Evolutionary conservation across 225 moss, liverwort and hornwort species (phyloP).

Genomic region (Sphagnum tenellum): DNA sequence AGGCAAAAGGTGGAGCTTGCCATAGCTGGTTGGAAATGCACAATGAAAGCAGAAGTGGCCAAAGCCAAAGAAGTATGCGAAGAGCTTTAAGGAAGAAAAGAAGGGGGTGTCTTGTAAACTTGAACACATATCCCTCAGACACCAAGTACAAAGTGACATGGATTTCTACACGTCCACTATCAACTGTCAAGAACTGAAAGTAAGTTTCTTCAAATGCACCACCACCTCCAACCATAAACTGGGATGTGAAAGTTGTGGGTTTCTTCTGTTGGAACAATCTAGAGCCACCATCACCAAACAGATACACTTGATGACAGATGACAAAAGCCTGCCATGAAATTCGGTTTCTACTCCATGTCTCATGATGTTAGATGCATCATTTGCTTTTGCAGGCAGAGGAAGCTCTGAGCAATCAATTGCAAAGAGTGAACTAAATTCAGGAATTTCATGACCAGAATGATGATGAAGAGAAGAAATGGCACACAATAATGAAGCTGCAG

Average conservation of each 20-base stretch:
- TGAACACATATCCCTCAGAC: slow-evolving; percentile 29
- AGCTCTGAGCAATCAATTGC: slow-evolving; percentile 43
- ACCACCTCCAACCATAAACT: no score
- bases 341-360: slow-evolving; percentile 7
- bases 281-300: not conserved
- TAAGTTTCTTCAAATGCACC: no score
- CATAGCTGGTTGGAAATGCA: slow-evolving; percentile 75
- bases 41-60: slow-evolving; percentile 66
- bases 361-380: no score
- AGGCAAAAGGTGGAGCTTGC: slow-evolving; percentile 70
- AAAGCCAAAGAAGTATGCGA: slow-evolving; percentile 59
- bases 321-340: not conserved
- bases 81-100: slow-evolving; percentile 54
- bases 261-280: not conserved
- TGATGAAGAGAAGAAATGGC: slow-evolving; percentile 37
- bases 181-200: not conserved
- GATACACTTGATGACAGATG: no score
- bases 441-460: slow-evolving; percentile 29
- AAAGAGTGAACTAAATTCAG: slow-evolving; percentile 56
- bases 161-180: slow-evolving; percentile 32
- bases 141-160: slow-evolving; percentile 23
- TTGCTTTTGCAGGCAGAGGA: slow-evolving; percentile 37
- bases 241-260: no score
- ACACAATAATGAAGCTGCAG: slow-evolving; percentile 37
- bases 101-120: slow-evolving; percentile 20